These are phyloP conservation scores for Erythrophleum ivorense DNA, from an alignment of 331 rosid genomes.

Conservation along the genomic window DNA sequence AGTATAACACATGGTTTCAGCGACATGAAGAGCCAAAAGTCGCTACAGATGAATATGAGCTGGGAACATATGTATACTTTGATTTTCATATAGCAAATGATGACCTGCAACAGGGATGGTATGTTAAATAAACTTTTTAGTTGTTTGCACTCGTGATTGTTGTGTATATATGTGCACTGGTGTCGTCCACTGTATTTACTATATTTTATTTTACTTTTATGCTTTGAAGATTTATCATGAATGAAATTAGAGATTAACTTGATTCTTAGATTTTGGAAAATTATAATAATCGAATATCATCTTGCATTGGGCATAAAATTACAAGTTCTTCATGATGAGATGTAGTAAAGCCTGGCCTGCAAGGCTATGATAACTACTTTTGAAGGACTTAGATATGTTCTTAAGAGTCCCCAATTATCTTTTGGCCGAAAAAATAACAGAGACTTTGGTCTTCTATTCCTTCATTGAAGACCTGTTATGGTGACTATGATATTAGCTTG, in stretches of 20 bases:
- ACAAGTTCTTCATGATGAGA: not conserved
- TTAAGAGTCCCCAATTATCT: constrained; percentile 3
- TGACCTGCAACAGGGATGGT: constrained; percentile 86
- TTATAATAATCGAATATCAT: not conserved
- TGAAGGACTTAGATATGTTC: constrained; percentile 9
- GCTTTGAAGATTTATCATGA: not conserved
- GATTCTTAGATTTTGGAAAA: not conserved
- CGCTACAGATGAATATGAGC: constrained; percentile 89
- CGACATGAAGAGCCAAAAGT: constrained; percentile 92
- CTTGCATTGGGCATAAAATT: not conserved
- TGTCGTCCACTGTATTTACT: not conserved
- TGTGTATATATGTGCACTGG: not conserved
- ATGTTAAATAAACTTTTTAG: constrained; percentile 21
- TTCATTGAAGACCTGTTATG: not conserved
- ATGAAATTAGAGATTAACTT: not conserved
- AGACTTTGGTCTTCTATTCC: not conserved
- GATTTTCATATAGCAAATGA: constrained; percentile 85
- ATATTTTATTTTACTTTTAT: not conserved
- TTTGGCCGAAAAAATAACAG: not conserved
- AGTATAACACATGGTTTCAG: constrained; percentile 92
- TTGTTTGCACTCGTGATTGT: constrained; percentile 15
- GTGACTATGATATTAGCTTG: not conserved
- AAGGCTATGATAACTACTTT: not conserved
- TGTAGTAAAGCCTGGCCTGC: not conserved
- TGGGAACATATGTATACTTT: constrained; percentile 88